phyloP scores from a whole-genome alignment of 345 rosid genomes.

The Conringia planisiliqua region DNA sequence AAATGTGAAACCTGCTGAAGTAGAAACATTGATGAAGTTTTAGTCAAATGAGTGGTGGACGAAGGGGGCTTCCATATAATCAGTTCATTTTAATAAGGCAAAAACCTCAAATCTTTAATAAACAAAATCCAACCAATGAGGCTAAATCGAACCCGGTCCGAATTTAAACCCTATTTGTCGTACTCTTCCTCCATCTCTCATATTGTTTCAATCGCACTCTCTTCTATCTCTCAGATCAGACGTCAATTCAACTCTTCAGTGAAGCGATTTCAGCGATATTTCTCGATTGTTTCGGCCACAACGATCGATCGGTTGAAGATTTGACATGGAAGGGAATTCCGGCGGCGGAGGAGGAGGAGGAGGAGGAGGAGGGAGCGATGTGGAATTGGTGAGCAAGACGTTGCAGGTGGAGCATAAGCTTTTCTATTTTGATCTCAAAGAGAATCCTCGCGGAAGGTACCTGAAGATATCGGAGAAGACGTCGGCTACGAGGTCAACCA shows the following conservation, averaged over 20 bases:
- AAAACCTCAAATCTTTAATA: too few species aligned
- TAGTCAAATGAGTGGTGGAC: too few species aligned
- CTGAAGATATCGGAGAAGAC: constrained; percentile 97
- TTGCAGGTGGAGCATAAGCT: constrained; percentile 95
- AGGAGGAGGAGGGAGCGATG: constrained; percentile 61
- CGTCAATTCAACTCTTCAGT: constrained; percentile 32
- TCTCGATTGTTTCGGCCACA: not conserved
- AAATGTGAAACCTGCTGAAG: too few species aligned
- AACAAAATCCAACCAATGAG: too few species aligned
- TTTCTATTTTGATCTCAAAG: constrained; percentile 95
- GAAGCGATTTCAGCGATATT: not conserved
- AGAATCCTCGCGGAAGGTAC: constrained; percentile 94
- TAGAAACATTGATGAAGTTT: too few species aligned
- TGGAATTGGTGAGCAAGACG: constrained; percentile 91
- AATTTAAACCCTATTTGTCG: constrained; percentile 11
- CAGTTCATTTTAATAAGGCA: too few species aligned
- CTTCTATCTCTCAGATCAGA: constrained; percentile 28
- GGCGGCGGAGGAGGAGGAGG: constrained; percentile 28
- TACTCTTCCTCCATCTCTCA: not conserved
- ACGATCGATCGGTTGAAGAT: constrained; percentile 7
- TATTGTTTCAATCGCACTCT: constrained; percentile 16
- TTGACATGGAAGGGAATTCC: constrained; percentile 56
- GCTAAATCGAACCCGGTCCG: constrained; percentile 4
- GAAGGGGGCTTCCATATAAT: too few species aligned
- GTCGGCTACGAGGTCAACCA: constrained; percentile 97